A percentile compares a stretch with the other conserved stretches of the same genome.
These are phyloP conservation scores for Chrysosporium queenslandicum DNA, from an alignment of 2,329 filamentous ascomycete genomes.

Conservation along the genomic window DNA sequence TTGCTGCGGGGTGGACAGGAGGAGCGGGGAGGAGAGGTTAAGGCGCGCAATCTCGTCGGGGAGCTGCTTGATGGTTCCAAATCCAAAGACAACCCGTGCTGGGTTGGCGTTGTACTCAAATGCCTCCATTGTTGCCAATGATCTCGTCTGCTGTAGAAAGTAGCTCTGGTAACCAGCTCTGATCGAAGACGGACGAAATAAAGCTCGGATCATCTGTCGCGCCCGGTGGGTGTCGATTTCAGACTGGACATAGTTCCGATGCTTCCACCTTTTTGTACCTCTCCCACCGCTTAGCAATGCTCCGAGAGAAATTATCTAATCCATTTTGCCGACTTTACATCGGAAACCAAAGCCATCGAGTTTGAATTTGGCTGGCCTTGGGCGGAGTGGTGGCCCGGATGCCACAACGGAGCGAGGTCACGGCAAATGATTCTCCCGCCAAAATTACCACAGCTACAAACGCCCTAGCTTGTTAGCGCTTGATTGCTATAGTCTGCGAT, in stretches of 20 bases:
- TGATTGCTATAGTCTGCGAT: no score
- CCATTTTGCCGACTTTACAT: background rate
- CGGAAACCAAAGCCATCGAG: background rate
- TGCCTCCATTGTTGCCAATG: conserved; percentile 34
- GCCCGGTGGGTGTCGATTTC: no score
- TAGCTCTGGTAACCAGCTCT: background rate
- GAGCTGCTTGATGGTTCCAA: conserved; percentile 43
- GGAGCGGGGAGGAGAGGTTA: conserved; percentile 42
- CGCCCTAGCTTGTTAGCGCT: no score
- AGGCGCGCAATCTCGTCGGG: conserved; percentile 38
- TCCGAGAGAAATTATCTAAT: background rate
- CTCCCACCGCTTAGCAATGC: background rate
- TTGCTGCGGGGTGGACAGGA: conserved; percentile 50
- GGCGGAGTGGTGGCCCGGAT: conserved; percentile 1
- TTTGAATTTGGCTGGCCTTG: conserved; percentile 1
- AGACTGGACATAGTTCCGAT: background rate
- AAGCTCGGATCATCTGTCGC: background rate
- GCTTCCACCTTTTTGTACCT: background rate
- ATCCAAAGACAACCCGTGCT: conserved; percentile 48
- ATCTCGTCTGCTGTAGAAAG: background rate
- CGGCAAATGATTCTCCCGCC: conserved; percentile 7
- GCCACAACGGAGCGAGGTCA: background rate
- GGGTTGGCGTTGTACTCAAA: conserved; percentile 50
- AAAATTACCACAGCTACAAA: no score
- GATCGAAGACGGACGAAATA: background rate